Base-by-base conservation (phyloP, 2,329 filamentous ascomycete species). In the Fusarium nodosum region DNA sequence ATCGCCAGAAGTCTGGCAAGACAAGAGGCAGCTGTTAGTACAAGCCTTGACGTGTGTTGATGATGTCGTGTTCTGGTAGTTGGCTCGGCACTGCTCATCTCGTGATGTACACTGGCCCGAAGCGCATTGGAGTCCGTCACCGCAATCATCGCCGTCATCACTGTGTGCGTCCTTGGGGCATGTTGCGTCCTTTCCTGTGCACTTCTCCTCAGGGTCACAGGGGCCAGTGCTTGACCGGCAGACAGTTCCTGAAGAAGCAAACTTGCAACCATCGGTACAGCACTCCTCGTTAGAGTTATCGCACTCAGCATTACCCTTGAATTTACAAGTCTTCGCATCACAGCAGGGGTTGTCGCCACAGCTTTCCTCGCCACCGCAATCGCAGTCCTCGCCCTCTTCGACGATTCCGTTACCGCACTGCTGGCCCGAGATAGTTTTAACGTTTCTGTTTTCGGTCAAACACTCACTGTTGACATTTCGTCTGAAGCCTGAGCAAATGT, bases 361-460 rank as follows among this genome's bases (percentile, higher is more conserved):
- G 39, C 87, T 88, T 16, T 83, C 80, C 16, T 84, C 82, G 56
- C 95, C 95, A 66, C 96, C 96, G 75, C 96, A 99, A 80, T 99
- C 96, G 80, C 96, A 99, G 55, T 99, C 92, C 80, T 99, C 96
- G 68, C 93, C 96, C 20, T 87, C 84, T 81, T 98, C 96, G 52
- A 99, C 96, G 70, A 99, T 98, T 56, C 96, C 96, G 79, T 99
- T 99, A 60, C 96, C 96, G 79, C 96, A 99, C 77, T 94, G 90
- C 72, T 91, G 91, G 56, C 91, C 93, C 0, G 90, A 91, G 72
- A 97, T 93, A 30, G 92, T 96, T 33, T 88, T 86, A 47, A 99
- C 89, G 69, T 92, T 90, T 72, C 88, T 89, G 83, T 99, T 99
- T 78, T 93, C 90, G n/a, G 89, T 90, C 44, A 99, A 83, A 78